Percentiles rank a stretch among this genome's conserved stretches.
Evolutionary conservation across 2,329 filamentous ascomycete genomes (phyloP).

Genomic region (Reticulascus tulasneorum): DNA sequence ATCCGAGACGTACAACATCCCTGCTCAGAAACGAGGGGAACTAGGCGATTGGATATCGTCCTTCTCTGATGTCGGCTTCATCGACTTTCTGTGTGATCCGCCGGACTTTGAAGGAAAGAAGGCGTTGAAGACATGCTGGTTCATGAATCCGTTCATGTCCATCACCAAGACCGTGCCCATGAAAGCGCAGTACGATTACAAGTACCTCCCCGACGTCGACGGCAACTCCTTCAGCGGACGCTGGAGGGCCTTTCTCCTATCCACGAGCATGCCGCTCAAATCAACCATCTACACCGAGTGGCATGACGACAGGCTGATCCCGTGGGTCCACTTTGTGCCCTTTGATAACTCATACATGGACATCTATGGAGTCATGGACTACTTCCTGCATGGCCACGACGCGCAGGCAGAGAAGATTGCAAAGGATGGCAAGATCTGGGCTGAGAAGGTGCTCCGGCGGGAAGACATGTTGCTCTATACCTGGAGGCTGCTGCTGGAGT

Average conservation of each 20-base stretch:
- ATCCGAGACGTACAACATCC: conserved; percentile 24
- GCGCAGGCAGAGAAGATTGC: conserved; percentile 45
- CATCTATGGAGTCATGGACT: conserved; percentile 52
- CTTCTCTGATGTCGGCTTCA: conserved; percentile 23
- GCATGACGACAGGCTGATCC: conserved; percentile 57
- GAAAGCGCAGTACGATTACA: conserved; percentile 36
- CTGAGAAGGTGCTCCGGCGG: conserved; percentile 44
- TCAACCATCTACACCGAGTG: conserved; percentile 60
- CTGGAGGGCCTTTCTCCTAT: conserved; percentile 49
- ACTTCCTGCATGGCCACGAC: conserved; percentile 46
- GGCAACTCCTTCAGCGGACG: conserved; percentile 50
- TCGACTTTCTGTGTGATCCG: conserved; percentile 24
- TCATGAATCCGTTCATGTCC: conserved; percentile 18
- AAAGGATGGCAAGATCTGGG: conserved; percentile 46
- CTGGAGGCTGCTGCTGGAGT: conserved; percentile 44
- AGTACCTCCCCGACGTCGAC: conserved; percentile 58
- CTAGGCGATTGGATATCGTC: conserved; percentile 22
- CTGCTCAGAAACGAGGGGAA: conserved; percentile 8
- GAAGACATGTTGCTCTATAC: conserved; percentile 57
- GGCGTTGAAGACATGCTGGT: conserved; percentile 15
- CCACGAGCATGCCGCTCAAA: conserved; percentile 55
- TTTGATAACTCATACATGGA: conserved; percentile 57
- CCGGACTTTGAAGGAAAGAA: conserved; percentile 11
- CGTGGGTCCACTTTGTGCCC: conserved; percentile 62
- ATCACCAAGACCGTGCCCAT: conserved; percentile 21